phyloP scores from a whole-genome alignment of 306 rosid species.

The Sesbania bispinosa region DNA sequence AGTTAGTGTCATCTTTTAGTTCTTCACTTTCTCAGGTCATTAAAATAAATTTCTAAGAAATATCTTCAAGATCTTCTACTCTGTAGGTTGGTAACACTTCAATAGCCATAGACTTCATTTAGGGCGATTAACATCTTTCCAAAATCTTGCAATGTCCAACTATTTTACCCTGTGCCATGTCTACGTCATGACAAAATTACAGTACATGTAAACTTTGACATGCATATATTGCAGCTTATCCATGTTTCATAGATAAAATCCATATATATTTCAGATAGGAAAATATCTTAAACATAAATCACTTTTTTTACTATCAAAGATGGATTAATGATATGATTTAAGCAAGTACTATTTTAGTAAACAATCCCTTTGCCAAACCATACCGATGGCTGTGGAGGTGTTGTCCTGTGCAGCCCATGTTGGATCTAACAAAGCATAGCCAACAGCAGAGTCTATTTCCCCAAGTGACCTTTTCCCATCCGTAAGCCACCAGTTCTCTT shows the following conservation, averaged over 20 bases:
- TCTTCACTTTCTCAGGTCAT: too few relatives aligned
- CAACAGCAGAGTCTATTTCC: constrained; percentile 94
- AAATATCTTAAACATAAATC: too few relatives aligned
- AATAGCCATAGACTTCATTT: background rate
- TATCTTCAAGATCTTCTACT: constrained; percentile 6
- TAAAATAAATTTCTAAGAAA: too few relatives aligned
- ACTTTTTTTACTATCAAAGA: too few relatives aligned
- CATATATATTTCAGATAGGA: too few relatives aligned
- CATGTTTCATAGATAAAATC: too few relatives aligned
- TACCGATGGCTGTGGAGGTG: constrained; percentile 96
- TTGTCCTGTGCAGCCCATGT: constrained; percentile 99
- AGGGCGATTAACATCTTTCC: background rate
- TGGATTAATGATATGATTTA: too few relatives aligned
- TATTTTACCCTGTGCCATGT: too few relatives aligned
- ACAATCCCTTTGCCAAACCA: constrained; percentile 23
- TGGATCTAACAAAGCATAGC: constrained; percentile 97
- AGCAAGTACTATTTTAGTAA: background rate
- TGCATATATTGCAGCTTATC: too few relatives aligned
- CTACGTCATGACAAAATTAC: too few relatives aligned
- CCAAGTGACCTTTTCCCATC: constrained; percentile 71
- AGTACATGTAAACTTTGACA: too few relatives aligned
- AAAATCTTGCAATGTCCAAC: too few relatives aligned
- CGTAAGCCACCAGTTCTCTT: constrained; percentile 96
- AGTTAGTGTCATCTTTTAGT: background rate
- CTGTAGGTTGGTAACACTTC: background rate